These are phyloP conservation scores for Mortierella antarctica DNA, from an alignment of 192 early-diverging fungal genomes.

Conservation along the genomic window DNA sequence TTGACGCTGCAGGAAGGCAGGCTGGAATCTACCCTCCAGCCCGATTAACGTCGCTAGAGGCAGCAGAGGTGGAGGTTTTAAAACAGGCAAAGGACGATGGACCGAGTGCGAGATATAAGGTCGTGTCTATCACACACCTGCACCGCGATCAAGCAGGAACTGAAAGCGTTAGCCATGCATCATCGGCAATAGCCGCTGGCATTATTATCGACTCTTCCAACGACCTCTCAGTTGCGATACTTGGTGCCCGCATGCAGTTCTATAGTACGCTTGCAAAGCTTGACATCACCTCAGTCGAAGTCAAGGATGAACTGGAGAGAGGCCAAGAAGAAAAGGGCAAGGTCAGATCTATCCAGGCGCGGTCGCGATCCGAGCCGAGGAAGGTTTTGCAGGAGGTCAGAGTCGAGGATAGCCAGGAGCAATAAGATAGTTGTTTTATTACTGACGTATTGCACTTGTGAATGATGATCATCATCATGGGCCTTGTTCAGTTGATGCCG, in stretches of 20 bases:
- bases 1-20: constrained; percentile 12
- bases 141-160: neutral
- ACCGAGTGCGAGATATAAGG: constrained; percentile 1
- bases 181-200: neutral
- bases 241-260: constrained; percentile 21
- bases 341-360: constrained; percentile 13
- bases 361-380: constrained; percentile 11
- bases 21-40: neutral
- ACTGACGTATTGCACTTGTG: neutral
- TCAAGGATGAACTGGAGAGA: constrained; percentile 21
- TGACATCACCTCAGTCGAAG: constrained; percentile 10
- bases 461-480: neutral
- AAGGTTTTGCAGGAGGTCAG: constrained; percentile 17
- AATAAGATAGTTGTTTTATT: neutral
- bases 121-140: neutral
- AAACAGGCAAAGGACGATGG: neutral
- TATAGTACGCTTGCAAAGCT: constrained; percentile 4
- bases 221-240: constrained; percentile 5
- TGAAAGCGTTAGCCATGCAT: neutral
- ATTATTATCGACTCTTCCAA: constrained; percentile 13
- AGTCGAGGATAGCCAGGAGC: constrained; percentile 14
- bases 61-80: neutral
- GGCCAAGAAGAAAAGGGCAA: neutral
- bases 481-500: too few relatives aligned
- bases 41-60: neutral